These are phyloP conservation scores for Phaeotremella fagi DNA, from an alignment of 768 basidiomycete species.

Conservation along the genomic window DNA sequence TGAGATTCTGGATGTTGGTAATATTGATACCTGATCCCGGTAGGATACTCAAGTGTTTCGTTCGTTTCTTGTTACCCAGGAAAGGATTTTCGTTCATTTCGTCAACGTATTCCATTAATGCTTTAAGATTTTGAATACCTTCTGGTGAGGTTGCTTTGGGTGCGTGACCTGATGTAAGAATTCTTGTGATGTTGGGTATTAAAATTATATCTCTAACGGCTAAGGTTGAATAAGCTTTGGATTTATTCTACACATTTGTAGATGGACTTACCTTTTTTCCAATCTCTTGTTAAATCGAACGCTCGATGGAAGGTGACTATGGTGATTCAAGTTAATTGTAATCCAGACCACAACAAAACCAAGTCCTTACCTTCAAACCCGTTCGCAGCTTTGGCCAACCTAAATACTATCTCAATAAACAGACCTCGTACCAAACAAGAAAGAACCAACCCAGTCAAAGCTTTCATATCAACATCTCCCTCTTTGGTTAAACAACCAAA, in stretches of 20 bases:
- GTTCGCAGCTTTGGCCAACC: background rate
- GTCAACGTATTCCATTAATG: background rate
- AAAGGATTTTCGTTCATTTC: background rate
- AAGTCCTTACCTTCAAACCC: conserved; percentile 2
- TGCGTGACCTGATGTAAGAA: conserved; percentile 13
- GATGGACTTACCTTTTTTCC: conserved; percentile 1
- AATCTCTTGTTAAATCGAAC: conserved; percentile 15
- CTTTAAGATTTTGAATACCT: background rate
- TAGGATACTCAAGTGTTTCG: conserved; percentile 6
- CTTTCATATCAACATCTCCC: conserved; percentile 8
- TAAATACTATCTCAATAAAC: background rate
- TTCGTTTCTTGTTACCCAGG: background rate
- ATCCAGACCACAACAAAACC: background rate
- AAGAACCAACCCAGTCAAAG: conserved; percentile 1
- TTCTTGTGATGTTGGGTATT: conserved; percentile 11
- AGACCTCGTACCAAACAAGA: background rate
- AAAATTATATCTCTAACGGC: conserved; percentile 1
- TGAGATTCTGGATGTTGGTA: background rate
- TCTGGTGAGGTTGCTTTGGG: conserved; percentile 3
- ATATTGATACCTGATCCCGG: conserved; percentile 18
- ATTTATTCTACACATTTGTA: background rate
- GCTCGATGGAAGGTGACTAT: conserved; percentile 27
- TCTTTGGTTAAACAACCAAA: conserved; percentile 18
- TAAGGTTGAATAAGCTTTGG: background rate
- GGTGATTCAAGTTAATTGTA: background rate